Base-by-base conservation (phyloP, 2,329 filamentous ascomycete species). In the Neonectria sp. region DNA sequence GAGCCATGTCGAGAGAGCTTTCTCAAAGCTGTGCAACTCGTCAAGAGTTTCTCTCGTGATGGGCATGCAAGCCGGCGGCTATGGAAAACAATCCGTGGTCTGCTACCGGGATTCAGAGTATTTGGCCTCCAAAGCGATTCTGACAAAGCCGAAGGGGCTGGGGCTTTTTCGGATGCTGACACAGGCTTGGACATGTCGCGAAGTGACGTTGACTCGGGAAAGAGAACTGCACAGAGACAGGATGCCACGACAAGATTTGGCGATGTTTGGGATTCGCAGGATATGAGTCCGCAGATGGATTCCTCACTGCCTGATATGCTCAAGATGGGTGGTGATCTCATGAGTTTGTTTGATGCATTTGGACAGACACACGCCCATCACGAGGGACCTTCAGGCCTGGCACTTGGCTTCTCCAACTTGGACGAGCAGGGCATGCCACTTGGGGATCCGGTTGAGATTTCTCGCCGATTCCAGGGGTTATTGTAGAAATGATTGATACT, bases 331-430 rank as follows among this genome's bases (percentile, higher is more conserved):
- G 76, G 74, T 8, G 79, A 82, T 7, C 69, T 83, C 1, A 63
- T 82, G 35, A 75, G 74, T 13, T 68, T 82, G 1, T 82, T 82
- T 63, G 77, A 82, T 49, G 75, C 76, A 0, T 78, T 82, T n/a
- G 79, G 76, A 0, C 78, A 80, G 46, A 76, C 48, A 29, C 12
- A 31, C n/a, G 13, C 48, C 6, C 17, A 6, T 29, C 48, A 76
- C 4, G 73, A 71, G 5, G 69, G 37, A 13, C 55, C 31, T 13
- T 29, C 25, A 3, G 9, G n/a, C 13, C 37, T 51, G 29, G 21
- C 55, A 33, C 21, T 46, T 29, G 74, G 45, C 67, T 73, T 3
- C 40, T 62, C 4, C 35, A 70, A 68, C 4, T 58, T 75, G 3
- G 76, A 74, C 3, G 62, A 64, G 3, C 62, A 59, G 17, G 55